Conservation (phyloP, 306 rosid genomes). For the Chamaecrista fasciculata region DNA sequence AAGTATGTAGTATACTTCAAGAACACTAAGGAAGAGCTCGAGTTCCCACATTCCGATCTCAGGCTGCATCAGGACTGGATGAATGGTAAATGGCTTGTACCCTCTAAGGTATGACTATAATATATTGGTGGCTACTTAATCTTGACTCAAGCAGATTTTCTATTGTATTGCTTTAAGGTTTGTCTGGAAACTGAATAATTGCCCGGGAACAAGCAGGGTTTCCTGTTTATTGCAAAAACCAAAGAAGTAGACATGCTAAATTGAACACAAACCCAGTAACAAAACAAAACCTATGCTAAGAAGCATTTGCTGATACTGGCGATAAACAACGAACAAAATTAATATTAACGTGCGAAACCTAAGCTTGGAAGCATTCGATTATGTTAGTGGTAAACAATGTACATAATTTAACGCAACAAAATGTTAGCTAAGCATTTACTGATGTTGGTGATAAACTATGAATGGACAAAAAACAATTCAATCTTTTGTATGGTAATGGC, state of each 20-base stretch:
- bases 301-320: not conserved
- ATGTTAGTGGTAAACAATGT: no score
- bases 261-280: not conserved
- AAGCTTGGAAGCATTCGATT: no score
- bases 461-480: no score
- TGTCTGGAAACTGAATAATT: slow-evolving; percentile 7
- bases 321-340: not conserved
- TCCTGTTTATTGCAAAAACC: not conserved
- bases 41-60: slow-evolving; percentile 43
- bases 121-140: not conserved
- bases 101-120: slow-evolving; percentile 51
- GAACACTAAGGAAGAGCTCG: slow-evolving; percentile 37
- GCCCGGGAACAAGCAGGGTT: not conserved
- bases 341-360: no score
- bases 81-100: slow-evolving; percentile 51
- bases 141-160: not conserved
- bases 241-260: not conserved
- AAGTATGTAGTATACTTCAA: slow-evolving; percentile 55
- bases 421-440: no score
- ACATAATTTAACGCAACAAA: no score
- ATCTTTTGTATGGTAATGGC: not conserved
- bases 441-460: not conserved
- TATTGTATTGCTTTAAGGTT: not conserved
- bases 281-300: not conserved
- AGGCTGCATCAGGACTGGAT: slow-evolving; percentile 65